phyloP scores from a whole-genome alignment of 1,139 yeast species.

The Geotrichum bryndzae region DNA sequence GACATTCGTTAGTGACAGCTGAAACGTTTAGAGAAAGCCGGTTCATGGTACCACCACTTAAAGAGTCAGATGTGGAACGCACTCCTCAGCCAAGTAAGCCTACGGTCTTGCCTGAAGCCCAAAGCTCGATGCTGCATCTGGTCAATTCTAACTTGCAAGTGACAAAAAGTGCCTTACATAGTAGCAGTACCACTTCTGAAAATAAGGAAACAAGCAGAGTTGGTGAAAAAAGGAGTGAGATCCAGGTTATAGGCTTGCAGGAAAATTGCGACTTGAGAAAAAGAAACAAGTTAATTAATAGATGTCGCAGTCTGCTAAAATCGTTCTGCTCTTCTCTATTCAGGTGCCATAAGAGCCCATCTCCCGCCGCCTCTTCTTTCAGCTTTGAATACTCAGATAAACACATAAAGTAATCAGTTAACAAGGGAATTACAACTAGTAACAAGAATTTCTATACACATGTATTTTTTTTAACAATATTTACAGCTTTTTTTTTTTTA shows the following conservation, averaged over 20 bases:
- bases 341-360: neutral
- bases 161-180: neutral
- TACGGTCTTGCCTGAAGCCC: neutral
- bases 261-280: neutral
- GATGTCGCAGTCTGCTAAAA: neutral
- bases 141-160: neutral
- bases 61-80: neutral
- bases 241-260: neutral
- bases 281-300: neutral
- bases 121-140: neutral
- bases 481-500: slow-evolving; percentile 2
- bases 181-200: neutral
- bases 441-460: neutral
- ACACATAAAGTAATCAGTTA: neutral
- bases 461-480: neutral
- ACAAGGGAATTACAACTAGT: neutral
- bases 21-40: neutral
- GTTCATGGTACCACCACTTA: neutral
- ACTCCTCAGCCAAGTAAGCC: neutral
- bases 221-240: neutral
- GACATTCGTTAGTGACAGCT: neutral
- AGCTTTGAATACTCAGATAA: neutral
- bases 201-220: neutral
- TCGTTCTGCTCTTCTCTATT: neutral
- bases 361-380: neutral